These are phyloP conservation scores for Pestalotiopsis sp. DNA, from an alignment of 2,329 filamentous ascomycete species.

Conservation along the genomic window DNA sequence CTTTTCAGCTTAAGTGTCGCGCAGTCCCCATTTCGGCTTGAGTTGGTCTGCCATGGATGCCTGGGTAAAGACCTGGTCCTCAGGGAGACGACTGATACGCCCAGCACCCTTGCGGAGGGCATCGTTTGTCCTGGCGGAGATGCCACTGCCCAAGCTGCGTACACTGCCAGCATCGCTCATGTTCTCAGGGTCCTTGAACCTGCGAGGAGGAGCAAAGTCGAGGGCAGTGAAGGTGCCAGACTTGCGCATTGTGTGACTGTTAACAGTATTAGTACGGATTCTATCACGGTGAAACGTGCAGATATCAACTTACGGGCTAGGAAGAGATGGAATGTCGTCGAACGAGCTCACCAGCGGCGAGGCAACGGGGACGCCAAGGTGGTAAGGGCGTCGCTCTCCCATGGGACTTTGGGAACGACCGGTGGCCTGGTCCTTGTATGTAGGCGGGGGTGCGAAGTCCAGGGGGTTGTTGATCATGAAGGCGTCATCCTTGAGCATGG, in stretches of 20 bases:
- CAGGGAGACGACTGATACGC: slow-evolving; percentile 81
- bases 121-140: slow-evolving; percentile 69
- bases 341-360: slow-evolving; percentile 82
- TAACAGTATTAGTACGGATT: slow-evolving; percentile 26
- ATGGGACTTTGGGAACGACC: slow-evolving; percentile 69
- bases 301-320: slow-evolving; percentile 77
- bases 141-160: slow-evolving; percentile 73
- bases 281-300: not conserved
- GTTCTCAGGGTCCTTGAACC: slow-evolving; percentile 64
- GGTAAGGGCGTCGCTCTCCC: slow-evolving; percentile 71
- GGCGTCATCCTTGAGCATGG: slow-evolving; percentile 79
- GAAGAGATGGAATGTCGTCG: slow-evolving; percentile 82
- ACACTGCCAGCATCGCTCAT: slow-evolving; percentile 71
- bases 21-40: slow-evolving; percentile 62
- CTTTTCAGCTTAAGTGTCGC: slow-evolving; percentile 19
- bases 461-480: slow-evolving; percentile 69
- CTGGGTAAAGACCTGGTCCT: slow-evolving; percentile 77
- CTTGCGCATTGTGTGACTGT: slow-evolving; percentile 72
- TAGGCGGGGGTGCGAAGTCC: slow-evolving; percentile 84
- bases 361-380: slow-evolving; percentile 70
- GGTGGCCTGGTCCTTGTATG: slow-evolving; percentile 65
- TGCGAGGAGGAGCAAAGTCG: slow-evolving; percentile 79
- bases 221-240: slow-evolving; percentile 77
- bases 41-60: slow-evolving; percentile 64
- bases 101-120: slow-evolving; percentile 83